Conservation (phyloP, 176 grass and related monocot species). For the Phragmites australis region DNA sequence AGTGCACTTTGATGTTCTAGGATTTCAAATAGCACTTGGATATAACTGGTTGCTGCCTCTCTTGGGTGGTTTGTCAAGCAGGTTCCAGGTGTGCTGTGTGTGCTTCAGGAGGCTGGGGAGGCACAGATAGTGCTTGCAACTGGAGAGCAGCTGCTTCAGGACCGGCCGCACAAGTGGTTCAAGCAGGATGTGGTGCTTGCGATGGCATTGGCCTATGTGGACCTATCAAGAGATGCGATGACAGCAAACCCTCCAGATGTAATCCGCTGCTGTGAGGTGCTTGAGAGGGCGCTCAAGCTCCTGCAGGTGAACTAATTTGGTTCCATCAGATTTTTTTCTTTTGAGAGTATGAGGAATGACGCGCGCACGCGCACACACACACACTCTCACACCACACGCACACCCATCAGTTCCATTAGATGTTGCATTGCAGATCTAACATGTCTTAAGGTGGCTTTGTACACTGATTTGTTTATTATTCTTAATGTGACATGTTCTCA, state of each 20-base stretch:
- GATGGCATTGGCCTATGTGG: conserved; percentile 90
- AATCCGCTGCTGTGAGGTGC: conserved; percentile 84
- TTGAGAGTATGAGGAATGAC: background rate
- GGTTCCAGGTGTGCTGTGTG: conserved; percentile 80
- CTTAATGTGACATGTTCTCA: conserved; percentile 10
- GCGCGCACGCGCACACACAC: too few species aligned
- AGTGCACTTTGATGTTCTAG: background rate
- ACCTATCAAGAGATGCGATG: conserved; percentile 87
- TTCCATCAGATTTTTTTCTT: background rate
- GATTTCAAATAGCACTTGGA: background rate
- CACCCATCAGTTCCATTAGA: background rate
- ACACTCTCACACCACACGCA: too few species aligned
- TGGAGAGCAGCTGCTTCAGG: conserved; percentile 59
- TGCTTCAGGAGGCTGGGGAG: conserved; percentile 81
- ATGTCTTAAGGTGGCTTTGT: background rate
- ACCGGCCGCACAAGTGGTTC: conserved; percentile 66
- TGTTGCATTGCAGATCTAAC: background rate
- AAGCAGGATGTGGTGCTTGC: conserved; percentile 93
- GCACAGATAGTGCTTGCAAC: conserved; percentile 59
- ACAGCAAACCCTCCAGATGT: conserved; percentile 68
- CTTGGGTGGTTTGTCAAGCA: conserved; percentile 34
- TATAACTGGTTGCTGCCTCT: background rate
- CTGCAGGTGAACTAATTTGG: conserved; percentile 59
- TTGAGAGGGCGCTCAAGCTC: conserved; percentile 85
- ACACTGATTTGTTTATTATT: background rate